Evolutionary conservation across 2,329 filamentous ascomycete species (phyloP), one percentile per base, ranked within the genome.

Genomic region (Penicillium sclerotigenum): DNA sequence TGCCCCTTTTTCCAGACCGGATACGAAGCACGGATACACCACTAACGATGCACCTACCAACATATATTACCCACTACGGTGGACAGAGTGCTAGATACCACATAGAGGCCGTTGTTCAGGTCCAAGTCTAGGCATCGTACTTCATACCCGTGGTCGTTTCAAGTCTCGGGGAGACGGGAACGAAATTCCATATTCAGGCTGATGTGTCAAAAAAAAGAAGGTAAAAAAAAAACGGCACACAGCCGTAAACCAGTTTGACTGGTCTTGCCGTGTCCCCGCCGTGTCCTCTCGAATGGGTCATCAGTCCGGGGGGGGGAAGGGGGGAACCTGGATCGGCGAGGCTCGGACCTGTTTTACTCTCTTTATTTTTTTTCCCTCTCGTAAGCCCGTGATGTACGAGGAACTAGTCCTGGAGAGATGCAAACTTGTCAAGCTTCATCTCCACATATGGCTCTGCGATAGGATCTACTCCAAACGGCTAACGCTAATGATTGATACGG

Each of bases 1-100:
- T 56, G 37, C 58, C 59, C 59, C 52, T 51, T 61, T 61, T 60
- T 60, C 50, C 26, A 47, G 51, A 51, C 47, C 34, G 41, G 13
- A 24, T 26, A 41, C 36, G 36, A 57, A 36, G 41, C 56, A 51
- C 47, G 26, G 36, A 47, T 42, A n/a, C 52, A 53, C 48, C 48
- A 37, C 49, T 43, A 51, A 47, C 31, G 31, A 6, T 47, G 31
- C 41, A 54, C 20, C 26, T 34, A 29, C 26, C 26, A 41, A 54
- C 24, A 24, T 13, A 36, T 13, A n/a, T 26, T 18, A 45, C 24
- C 33, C 37, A 38, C 56, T 58, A 37, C 34, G 34, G n/a, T 37
- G 34, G 11, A 18, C 34, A 8, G n/a, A 18, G 18, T 28, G 29
- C 47, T 11, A 29, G 13, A 40, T 14, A 40, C 13, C 24, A n/a